A percentile compares a stretch with the other conserved stretches of the same genome.
Evolutionary conservation across 2,329 filamentous ascomycete species (phyloP).

Genomic region (Dendrostoma leiphaemia): DNA sequence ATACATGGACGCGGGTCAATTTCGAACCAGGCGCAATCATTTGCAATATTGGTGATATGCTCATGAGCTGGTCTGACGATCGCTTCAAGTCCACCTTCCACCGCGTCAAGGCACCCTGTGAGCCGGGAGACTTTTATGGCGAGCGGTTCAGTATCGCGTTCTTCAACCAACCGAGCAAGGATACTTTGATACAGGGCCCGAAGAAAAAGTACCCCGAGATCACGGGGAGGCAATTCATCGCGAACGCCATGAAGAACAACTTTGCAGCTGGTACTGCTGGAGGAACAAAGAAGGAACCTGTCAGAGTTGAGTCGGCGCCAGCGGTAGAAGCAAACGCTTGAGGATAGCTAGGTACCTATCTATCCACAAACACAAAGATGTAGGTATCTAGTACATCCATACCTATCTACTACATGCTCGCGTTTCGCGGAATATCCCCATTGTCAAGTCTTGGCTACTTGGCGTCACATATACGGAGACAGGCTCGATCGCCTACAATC

Average conservation of each 20-base stretch:
- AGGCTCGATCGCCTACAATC: no score
- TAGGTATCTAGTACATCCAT: no score
- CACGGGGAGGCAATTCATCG: constrained; percentile 55
- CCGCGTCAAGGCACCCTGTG: constrained; percentile 36
- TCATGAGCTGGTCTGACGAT: constrained; percentile 60
- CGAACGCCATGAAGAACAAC: constrained; percentile 51
- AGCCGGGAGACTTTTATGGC: constrained; percentile 45
- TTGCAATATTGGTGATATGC: constrained; percentile 57
- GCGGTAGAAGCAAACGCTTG: not conserved
- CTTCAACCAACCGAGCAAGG: constrained; percentile 58
- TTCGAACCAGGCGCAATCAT: constrained; percentile 47
- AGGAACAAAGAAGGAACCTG: not conserved
- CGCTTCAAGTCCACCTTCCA: constrained; percentile 61
- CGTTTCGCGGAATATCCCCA: no score
- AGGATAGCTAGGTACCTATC: no score
- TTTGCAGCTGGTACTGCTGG: constrained; percentile 34
- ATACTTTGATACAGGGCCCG: constrained; percentile 52
- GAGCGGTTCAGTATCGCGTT: constrained; percentile 58
- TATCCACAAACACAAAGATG: no score
- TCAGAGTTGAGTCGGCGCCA: not conserved
- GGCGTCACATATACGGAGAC: no score
- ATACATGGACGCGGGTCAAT: constrained; percentile 55
- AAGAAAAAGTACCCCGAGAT: constrained; percentile 53
- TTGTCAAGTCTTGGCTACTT: no score
- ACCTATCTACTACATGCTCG: no score